Evolutionary conservation across 306 rosid genomes (phyloP), one percentile per base, ranked within the genome.

Genomic region (Echinosophora koreensis): DNA sequence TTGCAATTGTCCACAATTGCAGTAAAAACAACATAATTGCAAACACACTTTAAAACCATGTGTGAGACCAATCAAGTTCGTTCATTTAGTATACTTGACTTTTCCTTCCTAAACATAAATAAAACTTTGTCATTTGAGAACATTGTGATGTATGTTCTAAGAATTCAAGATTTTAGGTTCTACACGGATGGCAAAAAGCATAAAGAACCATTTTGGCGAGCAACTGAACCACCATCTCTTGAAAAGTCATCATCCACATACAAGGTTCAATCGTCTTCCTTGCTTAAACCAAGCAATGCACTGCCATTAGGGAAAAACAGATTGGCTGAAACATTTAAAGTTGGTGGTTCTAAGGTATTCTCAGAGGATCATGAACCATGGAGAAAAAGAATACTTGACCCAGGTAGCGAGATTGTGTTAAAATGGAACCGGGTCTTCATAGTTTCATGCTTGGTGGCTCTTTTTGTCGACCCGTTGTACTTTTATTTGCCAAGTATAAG

Each of bases 401-500:
- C 97, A 4, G 94, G 97, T 59, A 90, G 98, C 9, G 88, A 85
- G 69, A 90, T 94, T 52, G 91, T 94, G 71, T 75, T 94, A 79
- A 89, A 90, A 88, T 94, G 98, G 98, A 92, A 94, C 79, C 82
- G 97, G 80, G 86, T 92, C 54, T 94, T 94, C 82, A 90, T 94
- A 15, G 81, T 92, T 78, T 84, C 93, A 0, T 90, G 98, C 86
- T 84, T 94, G 89, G 83, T 94, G 78, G 98, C 98, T 14, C 85
- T 85, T 61, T 85, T 85, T 77, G 34, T 95, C n/a, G 98, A 95
- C 71, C 98, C 98, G 0, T 47, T 95, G 66, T 95, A 90, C 77
- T 91, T 95, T 80, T 95, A 81, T 87, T 82, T 95, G 88, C 97
- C 98, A 51, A 71, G 81, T 82, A 85, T 92, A 63, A 42, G 35